Base-by-base conservation (phyloP, 2,329 filamentous ascomycete species). In the Thielaviopsis euricoi region DNA sequence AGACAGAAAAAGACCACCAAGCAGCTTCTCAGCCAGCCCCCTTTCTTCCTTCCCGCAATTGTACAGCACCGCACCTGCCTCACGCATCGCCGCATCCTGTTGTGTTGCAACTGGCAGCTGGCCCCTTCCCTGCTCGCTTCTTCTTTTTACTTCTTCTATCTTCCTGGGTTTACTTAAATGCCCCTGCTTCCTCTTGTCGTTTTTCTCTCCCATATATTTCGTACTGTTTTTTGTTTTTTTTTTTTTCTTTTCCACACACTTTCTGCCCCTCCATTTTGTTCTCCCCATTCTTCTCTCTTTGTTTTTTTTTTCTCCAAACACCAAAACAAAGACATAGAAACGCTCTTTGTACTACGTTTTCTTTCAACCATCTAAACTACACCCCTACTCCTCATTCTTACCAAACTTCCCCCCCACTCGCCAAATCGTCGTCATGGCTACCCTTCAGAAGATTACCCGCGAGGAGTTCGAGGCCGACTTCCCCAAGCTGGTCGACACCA, bases 391-490 rank as follows among this genome's bases (percentile, higher is more conserved):
- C 17, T 51, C 5, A 15, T 25, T 51, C 12, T 33, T 33, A 9
- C 40, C 37, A n/a, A 19, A 53, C 12, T 26, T 9, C 29, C 3
- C 21, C 26, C 26, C n/a, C n/a, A n/a, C n/a, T n/a, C 57, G 60
- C 55, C 51, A 33, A 52, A 59, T 55, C 55, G 57, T 62, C 63
- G 40, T 37, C 21, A 60, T 60, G 58, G 74, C 66, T 56, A 83
- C 82, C 79, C 78, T 80, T 49, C 73, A 93, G 76, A 82, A 83
- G 64, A 85, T 85, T 55, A 90, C 85, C 53, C 82, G 90, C 60
- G 77, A 86, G 67, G 85, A 95, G 67, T 98, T 98, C 70, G 89
- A 97, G 78, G 76, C 82, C 52, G 80, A 96, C 69, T 97, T 90
- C 75, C 88, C 89, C 58, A 85, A 85, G 71, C 81, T 98, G 63